These are phyloP conservation scores for Phytopythium litorale DNA, from an alignment of 352 stramenopile genomes.

Conservation along the genomic window DNA sequence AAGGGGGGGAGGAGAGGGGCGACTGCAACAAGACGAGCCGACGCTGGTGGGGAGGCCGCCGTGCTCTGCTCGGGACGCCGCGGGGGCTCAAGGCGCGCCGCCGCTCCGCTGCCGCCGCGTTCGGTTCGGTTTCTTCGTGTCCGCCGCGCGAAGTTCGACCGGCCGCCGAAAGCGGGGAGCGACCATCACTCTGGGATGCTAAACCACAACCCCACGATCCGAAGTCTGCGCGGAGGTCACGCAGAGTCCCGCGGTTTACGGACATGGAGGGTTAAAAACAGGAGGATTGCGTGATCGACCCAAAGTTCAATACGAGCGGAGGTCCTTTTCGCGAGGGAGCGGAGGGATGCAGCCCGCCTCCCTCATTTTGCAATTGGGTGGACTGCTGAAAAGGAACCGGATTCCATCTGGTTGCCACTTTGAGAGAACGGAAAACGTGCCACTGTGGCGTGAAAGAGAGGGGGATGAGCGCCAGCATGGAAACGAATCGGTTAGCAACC, in stretches of 20 bases:
- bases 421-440: not conserved
- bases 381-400: slow-evolving; percentile 3
- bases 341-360: not conserved
- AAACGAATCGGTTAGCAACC: not conserved
- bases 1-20: not conserved
- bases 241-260: not conserved
- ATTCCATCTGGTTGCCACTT: slow-evolving; percentile 2
- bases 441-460: not conserved
- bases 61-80: not conserved
- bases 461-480: not conserved
- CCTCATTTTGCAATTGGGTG: slow-evolving; percentile 2
- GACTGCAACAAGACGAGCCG: too few relatives aligned
- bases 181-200: slow-evolving; percentile 1
- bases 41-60: too few relatives aligned
- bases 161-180: not conserved
- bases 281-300: not conserved
- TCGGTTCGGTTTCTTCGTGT: slow-evolving; percentile 6
- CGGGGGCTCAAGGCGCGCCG: not conserved
- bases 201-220: slow-evolving; percentile 9
- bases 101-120: not conserved
- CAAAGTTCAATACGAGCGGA: not conserved
- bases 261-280: not conserved
- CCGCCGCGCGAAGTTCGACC: not conserved
- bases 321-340: not conserved
- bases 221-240: not conserved